A percentile compares a stretch with the other conserved stretches of the same genome.
These are phyloP conservation scores for Phytophthora vignae DNA, from an alignment of 352 stramenopile genomes.

Conservation along the genomic window DNA sequence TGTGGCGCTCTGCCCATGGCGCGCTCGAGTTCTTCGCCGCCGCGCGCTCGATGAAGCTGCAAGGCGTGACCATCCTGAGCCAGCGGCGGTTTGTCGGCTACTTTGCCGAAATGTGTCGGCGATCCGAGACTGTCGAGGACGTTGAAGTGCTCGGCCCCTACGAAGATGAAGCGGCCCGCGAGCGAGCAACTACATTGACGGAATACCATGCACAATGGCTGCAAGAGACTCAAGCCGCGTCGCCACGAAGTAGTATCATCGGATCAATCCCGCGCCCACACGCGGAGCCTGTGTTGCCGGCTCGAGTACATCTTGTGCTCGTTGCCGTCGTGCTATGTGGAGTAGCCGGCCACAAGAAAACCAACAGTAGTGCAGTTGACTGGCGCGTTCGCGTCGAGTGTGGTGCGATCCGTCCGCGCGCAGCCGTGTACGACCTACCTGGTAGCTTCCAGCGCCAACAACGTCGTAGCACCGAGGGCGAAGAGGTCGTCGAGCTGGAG, in stretches of 20 bases:
- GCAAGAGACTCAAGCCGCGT: slow-evolving; percentile 44
- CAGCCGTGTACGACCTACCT: slow-evolving; percentile 33
- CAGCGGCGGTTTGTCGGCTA: slow-evolving; percentile 84
- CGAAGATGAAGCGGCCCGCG: slow-evolving; percentile 27
- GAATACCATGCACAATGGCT: slow-evolving; percentile 64
- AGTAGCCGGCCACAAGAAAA: slow-evolving; percentile 53
- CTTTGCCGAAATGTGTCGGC: slow-evolving; percentile 68
- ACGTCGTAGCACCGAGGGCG: slow-evolving; percentile 7
- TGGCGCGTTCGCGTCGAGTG: slow-evolving; percentile 66
- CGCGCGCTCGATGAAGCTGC: slow-evolving; percentile 74
- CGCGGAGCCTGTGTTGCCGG: slow-evolving; percentile 39
- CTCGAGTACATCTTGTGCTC: slow-evolving; percentile 46
- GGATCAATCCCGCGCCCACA: slow-evolving; percentile 24
- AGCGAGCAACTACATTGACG: slow-evolving; percentile 42
- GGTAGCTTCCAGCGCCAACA: slow-evolving; percentile 29
- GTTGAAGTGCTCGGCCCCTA: slow-evolving; percentile 21
- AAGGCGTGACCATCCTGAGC: slow-evolving; percentile 88
- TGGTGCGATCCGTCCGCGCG: slow-evolving; percentile 35
- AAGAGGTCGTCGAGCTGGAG: slow-evolving; percentile 46
- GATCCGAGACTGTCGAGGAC: slow-evolving; percentile 24
- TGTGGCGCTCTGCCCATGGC: slow-evolving; percentile 65
- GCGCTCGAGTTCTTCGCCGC: slow-evolving; percentile 76
- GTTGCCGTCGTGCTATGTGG: slow-evolving; percentile 52
- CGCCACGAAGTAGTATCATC: slow-evolving; percentile 19
- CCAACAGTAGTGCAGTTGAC: slow-evolving; percentile 44